Percentiles rank a stretch among this genome's conserved stretches.
phyloP scores from a whole-genome alignment of 2,329 filamentous ascomycete species.

The Graphiopsis chlorocephala region DNA sequence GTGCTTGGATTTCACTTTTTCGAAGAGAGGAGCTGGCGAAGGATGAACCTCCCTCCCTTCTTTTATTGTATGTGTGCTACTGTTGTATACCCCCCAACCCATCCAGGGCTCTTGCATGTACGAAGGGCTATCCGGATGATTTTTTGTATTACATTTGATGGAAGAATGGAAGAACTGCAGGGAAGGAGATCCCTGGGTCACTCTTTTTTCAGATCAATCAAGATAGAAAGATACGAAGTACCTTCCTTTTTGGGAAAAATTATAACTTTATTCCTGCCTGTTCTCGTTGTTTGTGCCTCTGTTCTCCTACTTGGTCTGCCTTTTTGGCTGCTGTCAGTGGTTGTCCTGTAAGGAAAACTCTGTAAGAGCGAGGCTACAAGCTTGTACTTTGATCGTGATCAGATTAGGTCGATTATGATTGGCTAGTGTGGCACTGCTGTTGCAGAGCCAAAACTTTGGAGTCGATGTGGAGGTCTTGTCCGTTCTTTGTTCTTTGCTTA shows the following conservation, averaged over 20 bases:
- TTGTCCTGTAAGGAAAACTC: no score
- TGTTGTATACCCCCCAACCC: slow-evolving; percentile 12
- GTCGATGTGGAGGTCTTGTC: not conserved
- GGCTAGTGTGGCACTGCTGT: not conserved
- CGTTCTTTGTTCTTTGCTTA: not conserved
- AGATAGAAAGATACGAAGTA: not conserved
- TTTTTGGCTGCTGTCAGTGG: no score
- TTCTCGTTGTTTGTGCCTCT: not conserved
- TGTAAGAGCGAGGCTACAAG: no score
- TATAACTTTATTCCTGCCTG: not conserved
- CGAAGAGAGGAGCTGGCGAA: not conserved
- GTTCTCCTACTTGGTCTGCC: no score
- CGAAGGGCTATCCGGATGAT: not conserved
- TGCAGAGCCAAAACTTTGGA: not conserved
- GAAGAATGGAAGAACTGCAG: not conserved
- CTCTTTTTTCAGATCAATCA: not conserved
- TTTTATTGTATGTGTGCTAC: slow-evolving; percentile 12
- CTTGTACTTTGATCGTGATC: not conserved
- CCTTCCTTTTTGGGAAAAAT: not conserved
- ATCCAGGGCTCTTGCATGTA: slow-evolving; percentile 11
- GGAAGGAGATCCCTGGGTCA: not conserved
- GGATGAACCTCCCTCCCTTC: not conserved
- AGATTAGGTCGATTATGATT: not conserved
- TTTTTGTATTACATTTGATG: slow-evolving; percentile 2
- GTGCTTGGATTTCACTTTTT: not conserved